Conservation (phyloP, 208 protist genomes). For the Acanthamoeba sp. region DNA sequence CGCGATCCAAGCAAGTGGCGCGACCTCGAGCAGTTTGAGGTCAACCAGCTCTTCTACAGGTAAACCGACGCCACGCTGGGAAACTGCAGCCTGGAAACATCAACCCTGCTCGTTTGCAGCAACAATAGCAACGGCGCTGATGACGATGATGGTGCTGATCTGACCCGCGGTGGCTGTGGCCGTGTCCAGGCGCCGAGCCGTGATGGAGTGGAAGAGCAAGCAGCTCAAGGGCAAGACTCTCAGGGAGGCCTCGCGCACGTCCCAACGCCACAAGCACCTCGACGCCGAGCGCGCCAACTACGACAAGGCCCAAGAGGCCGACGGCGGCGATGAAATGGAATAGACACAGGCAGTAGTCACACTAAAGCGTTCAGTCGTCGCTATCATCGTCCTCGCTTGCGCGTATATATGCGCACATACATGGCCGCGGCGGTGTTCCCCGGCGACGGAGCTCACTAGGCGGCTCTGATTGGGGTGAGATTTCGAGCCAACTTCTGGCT, state of each 20-base stretch:
- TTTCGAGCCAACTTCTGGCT: too few species aligned
- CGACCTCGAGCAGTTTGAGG: slow-evolving; percentile 6
- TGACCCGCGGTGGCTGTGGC: neutral
- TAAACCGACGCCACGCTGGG: too few species aligned
- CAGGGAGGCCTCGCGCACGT: neutral
- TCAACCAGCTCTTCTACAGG: slow-evolving; percentile 54
- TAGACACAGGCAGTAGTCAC: too few species aligned
- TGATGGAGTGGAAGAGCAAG: slow-evolving; percentile 53
- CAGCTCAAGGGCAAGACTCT: slow-evolving; percentile 63
- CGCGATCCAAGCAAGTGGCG: slow-evolving; percentile 13
- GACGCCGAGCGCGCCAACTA: neutral
- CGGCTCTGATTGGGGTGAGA: too few species aligned
- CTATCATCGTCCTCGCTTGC: too few species aligned
- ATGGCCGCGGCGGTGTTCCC: too few species aligned
- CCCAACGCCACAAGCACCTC: slow-evolving; percentile 15
- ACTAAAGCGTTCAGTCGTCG: too few species aligned
- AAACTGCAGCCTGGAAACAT: too few species aligned
- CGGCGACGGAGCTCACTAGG: too few species aligned
- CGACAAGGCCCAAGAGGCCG: neutral
- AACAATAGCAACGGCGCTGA: neutral
- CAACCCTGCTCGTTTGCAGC: too few species aligned
- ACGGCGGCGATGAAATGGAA: neutral
- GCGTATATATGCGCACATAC: too few species aligned
- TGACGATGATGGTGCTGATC: neutral
- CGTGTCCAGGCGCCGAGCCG: slow-evolving; percentile 1